Evolutionary conservation across 2,329 filamentous ascomycete species (phyloP).

Genomic region (Alternaria dauci): DNA sequence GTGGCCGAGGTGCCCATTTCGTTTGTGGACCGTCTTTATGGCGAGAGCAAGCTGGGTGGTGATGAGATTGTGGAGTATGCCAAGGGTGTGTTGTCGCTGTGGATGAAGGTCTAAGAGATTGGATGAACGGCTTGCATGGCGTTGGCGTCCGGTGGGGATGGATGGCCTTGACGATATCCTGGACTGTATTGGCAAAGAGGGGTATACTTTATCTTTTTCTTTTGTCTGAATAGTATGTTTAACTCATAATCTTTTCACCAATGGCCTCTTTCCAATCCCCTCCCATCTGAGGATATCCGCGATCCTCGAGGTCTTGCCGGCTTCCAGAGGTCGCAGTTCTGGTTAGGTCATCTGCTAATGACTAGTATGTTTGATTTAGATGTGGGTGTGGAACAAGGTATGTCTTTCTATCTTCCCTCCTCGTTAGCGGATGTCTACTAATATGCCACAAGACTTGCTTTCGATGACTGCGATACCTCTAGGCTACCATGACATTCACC

Average conservation of each 20-base stretch:
- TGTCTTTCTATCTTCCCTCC: not conserved
- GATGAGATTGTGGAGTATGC: conserved; percentile 97
- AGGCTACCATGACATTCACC: not conserved
- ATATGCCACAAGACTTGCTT: not conserved
- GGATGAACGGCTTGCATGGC: conserved; percentile 25
- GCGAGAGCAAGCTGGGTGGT: conserved; percentile 92
- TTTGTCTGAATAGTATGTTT: conserved; percentile 19
- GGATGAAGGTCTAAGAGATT: conserved; percentile 57
- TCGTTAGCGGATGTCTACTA: not conserved
- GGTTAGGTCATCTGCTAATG: too few species aligned
- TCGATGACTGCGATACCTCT: too few species aligned
- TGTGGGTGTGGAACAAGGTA: not conserved
- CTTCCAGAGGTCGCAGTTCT: not conserved
- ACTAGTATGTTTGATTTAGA: too few species aligned
- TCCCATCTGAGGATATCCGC: too few species aligned
- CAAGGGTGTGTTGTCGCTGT: conserved; percentile 66
- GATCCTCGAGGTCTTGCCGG: too few species aligned
- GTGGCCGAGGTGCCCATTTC: conserved; percentile 96
- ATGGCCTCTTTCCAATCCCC: not conserved
- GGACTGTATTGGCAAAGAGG: not conserved
- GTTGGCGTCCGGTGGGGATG: conserved; percentile 36
- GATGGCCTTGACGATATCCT: conserved; percentile 10
- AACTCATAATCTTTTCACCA: conserved; percentile 24
- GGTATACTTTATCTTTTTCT: conserved; percentile 3
- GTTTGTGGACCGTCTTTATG: conserved; percentile 91